A percentile compares a stretch with the other conserved stretches of the same genome.
Conservation (phyloP, 768 basidiomycete species). For the Amanita exitialis region DNA sequence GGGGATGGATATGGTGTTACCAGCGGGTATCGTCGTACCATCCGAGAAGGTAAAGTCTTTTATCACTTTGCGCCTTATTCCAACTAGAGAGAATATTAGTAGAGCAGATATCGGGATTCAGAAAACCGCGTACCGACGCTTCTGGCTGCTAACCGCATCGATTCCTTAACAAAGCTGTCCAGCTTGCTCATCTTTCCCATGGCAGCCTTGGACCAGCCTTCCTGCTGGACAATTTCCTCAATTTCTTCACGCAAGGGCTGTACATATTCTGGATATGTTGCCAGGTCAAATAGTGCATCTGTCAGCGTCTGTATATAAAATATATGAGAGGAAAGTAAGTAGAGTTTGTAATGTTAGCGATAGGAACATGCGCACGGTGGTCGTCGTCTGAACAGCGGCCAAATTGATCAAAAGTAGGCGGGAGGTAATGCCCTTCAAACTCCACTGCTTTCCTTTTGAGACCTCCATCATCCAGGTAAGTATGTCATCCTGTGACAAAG, state of each 20-base stretch:
- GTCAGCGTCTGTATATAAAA: slow-evolving; percentile 4
- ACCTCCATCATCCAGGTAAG: too few species aligned
- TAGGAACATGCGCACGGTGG: slow-evolving; percentile 7
- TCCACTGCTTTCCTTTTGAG: too few species aligned
- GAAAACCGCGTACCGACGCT: slow-evolving; percentile 10
- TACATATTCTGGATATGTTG: too few species aligned
- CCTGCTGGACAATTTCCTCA: too few species aligned
- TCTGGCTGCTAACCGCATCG: slow-evolving; percentile 2
- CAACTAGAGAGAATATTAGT: slow-evolving; percentile 10
- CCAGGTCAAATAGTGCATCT: neutral
- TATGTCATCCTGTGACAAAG: too few species aligned
- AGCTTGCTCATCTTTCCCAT: too few species aligned
- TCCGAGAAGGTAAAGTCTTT: slow-evolving; percentile 28
- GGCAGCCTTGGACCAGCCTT: too few species aligned
- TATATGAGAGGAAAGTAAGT: neutral
- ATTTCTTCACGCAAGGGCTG: too few species aligned
- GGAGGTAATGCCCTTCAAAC: too few species aligned
- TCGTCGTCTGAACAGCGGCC: too few species aligned
- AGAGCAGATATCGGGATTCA: slow-evolving; percentile 10
- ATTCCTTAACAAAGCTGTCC: too few species aligned
- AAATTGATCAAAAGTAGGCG: too few species aligned
- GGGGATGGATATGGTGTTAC: slow-evolving; percentile 11
- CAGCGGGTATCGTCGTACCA: slow-evolving; percentile 17
- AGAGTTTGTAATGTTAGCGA: neutral
- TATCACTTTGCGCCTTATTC: slow-evolving; percentile 20